Base-by-base conservation (phyloP, 768 basidiomycete species). In the Boletus rufocinnamomeus region DNA sequence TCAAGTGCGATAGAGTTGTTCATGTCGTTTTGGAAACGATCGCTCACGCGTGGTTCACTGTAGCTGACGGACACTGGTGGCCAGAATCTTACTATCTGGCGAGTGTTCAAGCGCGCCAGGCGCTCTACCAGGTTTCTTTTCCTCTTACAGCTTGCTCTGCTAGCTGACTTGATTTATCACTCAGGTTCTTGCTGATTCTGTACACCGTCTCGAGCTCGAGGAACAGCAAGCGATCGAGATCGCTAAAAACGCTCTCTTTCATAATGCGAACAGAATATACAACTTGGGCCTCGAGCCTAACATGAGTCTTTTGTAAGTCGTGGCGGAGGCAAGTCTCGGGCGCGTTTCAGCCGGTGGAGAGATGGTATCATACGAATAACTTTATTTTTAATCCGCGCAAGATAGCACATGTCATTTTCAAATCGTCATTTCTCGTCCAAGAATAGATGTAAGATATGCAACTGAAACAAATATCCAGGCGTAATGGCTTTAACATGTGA, bases 61-160 rank as follows among this genome's bases (percentile, higher is more conserved):
- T 34, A 63, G 65, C 60, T 11, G 69, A 70, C 30, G 70, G 68
- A 51, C 65, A 61, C 35, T 63, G 85, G 82, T 91, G 87, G 84
- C 91, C 90, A 4, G 91, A 91, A 67, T 80, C 82, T 0, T 93
- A 82, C 65, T 91, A 90, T 68, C 76, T 92, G 14, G 88, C 83
- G 4, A 80, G 77, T 7, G 46, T 80, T 1, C 91, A 92, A 73
- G 83, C 87, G 4, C 80, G 91, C 27, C 68, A 82, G 41, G 84
- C 79, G 0, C 72, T 93, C 34, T 87, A 76, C 58, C 77, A 83
- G 59, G 89, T 88, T 57, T 75, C 58, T 9, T 8, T 43, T 14
- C 49, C 16, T 45, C 5, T 37, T 19, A 3, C 21, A n/a, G 14
- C 14, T 45, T 45, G 32, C 28, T 21, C 13, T 38, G 25, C 46